Evolutionary conservation across 2,329 filamentous ascomycete species (phyloP), one percentile per base, ranked within the genome.

Genomic region (Rhynchosporium secalis): DNA sequence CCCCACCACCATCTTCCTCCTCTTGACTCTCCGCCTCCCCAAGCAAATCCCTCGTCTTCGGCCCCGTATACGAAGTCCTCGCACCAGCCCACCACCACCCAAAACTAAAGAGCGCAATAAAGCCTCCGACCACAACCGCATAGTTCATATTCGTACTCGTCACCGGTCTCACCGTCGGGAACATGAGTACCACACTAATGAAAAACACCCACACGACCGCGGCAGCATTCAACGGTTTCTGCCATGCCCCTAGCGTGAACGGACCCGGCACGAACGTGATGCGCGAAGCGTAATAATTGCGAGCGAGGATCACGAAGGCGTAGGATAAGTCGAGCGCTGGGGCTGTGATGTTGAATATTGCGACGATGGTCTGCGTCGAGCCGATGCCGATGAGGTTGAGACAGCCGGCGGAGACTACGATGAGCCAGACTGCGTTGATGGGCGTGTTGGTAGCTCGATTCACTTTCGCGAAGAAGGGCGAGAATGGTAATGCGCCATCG

Each of bases 351-450:
- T 77, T 80, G 72, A 82, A 83, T 56, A 83, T 82, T 1, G 79
- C 79, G 0, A 78, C 77, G 65, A 83, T 83, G 5, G 81, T 83
- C 56, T 79, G 72, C 3, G 77, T 79, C 49, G 75, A 78, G 47
- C 81, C 81, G 48, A 83, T 78, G 2, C 78, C 81, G 64, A 84
- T 83, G 47, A 81, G 74, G 65, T 81, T 80, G 29, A 83, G 75
- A 56, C 75, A 77, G 67, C 71, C 75, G 72, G 83, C 85, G 72
- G 85, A 85, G 64, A 79, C 68, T 2, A 87, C 84, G 49, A 87
- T 83, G 55, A 87, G 81, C 85, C 85, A 87, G 60, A 88, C 85
- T 2, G 83, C 81, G 63, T 87, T 83, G 60, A 88, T 77, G 0
- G 85, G 85, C 0, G 85, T 88, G 13, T 81, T 76, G 0, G 85